These are phyloP conservation scores for Pontederia crassipes DNA, from an alignment of 176 grass and related monocot genomes.

Conservation along the genomic window DNA sequence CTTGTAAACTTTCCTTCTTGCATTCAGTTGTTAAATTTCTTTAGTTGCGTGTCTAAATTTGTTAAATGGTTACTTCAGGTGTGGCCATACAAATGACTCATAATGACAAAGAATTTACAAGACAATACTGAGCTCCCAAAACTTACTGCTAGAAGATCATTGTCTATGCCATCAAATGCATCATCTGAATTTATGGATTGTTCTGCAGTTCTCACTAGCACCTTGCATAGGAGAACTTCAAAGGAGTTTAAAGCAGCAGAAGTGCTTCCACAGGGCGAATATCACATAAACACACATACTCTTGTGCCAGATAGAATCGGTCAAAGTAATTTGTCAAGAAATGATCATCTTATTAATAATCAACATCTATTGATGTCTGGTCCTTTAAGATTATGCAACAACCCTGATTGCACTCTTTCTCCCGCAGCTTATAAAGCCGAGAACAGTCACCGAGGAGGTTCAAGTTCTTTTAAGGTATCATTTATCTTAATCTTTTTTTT, in stretches of 20 bases:
- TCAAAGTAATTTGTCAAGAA: slow-evolving; percentile 28
- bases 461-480: slow-evolving; percentile 47
- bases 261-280: slow-evolving; percentile 31
- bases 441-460: slow-evolving; percentile 31
- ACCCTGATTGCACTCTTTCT: slow-evolving; percentile 75
- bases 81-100: slow-evolving; percentile 41
- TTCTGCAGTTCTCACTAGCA: slow-evolving; percentile 53
- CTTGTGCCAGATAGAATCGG: slow-evolving; percentile 46
- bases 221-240: slow-evolving; percentile 35
- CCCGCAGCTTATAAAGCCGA: slow-evolving; percentile 76
- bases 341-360: slow-evolving; percentile 37
- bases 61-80: not conserved
- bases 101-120: slow-evolving; percentile 47
- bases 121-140: slow-evolving; percentile 56
- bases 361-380: slow-evolving; percentile 85
- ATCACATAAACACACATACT: slow-evolving; percentile 32
- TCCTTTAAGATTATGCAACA: slow-evolving; percentile 75
- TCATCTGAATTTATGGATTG: slow-evolving; percentile 30
- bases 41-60: too few relatives aligned
- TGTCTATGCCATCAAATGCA: slow-evolving; percentile 55
- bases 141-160: slow-evolving; percentile 64
- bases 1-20: too few relatives aligned
- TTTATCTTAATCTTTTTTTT: not conserved
- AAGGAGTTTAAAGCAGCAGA: slow-evolving; percentile 22
- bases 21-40: too few relatives aligned